Conservation (phyloP, 202 grass and related monocot species). For the Digitaria exilis region DNA sequence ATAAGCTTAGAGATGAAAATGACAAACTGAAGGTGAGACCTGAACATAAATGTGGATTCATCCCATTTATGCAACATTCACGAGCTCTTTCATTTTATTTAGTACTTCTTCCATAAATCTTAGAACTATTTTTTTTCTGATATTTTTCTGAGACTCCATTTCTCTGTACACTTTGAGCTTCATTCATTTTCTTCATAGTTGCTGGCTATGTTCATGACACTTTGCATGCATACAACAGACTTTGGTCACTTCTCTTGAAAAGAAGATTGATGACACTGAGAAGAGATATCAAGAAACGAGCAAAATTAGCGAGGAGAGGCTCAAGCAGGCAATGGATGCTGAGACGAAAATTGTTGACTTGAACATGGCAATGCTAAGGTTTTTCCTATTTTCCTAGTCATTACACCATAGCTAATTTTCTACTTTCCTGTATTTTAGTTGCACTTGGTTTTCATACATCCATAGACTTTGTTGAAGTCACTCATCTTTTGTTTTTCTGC, state of each 20-base stretch:
- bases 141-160: not conserved
- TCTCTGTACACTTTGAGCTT: not conserved
- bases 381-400: slow-evolving; percentile 32
- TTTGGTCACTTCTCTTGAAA: slow-evolving; percentile 93
- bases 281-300: slow-evolving; percentile 97
- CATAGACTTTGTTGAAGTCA: not conserved
- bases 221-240: slow-evolving; percentile 52
- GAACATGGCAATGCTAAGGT: slow-evolving; percentile 88
- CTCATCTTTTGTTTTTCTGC: slow-evolving; percentile 38
- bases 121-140: not conserved
- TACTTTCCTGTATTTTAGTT: slow-evolving; percentile 21
- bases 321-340: slow-evolving; percentile 81
- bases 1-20: slow-evolving; percentile 98
- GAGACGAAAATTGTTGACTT: slow-evolving; percentile 83
- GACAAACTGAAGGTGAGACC: slow-evolving; percentile 87
- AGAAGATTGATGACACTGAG: slow-evolving; percentile 90
- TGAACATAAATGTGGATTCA: not conserved
- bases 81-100: not conserved
- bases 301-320: slow-evolving; percentile 87
- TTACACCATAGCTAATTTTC: not conserved
- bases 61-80: slow-evolving; percentile 3
- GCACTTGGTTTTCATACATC: slow-evolving; percentile 16
- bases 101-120: slow-evolving; percentile 10
- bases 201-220: slow-evolving; percentile 23
- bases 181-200: not conserved